Evolutionary conservation across 371 early-diverging fungal genomes (phyloP).

Genomic region (Mucor sp.): DNA sequence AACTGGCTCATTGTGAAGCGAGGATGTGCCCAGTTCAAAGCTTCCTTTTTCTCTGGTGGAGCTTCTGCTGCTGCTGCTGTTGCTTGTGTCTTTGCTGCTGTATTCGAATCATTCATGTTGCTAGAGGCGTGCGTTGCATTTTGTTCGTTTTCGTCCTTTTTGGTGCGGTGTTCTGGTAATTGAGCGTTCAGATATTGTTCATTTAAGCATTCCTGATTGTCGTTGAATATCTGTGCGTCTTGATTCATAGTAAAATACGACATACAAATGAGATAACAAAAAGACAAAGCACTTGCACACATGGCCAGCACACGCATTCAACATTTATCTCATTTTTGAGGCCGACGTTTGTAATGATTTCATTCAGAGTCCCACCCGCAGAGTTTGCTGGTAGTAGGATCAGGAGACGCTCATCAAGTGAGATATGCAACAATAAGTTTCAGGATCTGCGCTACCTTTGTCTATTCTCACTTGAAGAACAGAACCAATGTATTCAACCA

Average conservation of each 20-base stretch:
- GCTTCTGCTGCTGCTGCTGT: not conserved
- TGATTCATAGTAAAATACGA: conserved; percentile 29
- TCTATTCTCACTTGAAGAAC: not conserved
- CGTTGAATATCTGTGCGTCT: conserved; percentile 34
- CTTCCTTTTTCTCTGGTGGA: conserved; percentile 16
- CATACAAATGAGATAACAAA: conserved; percentile 7
- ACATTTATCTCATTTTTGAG: not conserved
- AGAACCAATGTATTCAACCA: not conserved
- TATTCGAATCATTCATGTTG: not conserved
- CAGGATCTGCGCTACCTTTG: not conserved
- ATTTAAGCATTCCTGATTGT: conserved; percentile 21
- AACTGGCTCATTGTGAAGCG: conserved; percentile 62
- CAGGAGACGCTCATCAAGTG: not conserved
- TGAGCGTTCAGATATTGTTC: conserved; percentile 14
- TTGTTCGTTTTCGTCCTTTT: conserved; percentile 1
- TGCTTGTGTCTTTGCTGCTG: not conserved
- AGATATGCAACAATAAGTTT: not conserved
- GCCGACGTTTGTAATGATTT: not conserved
- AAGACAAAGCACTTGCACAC: not conserved
- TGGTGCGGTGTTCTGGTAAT: conserved; percentile 7
- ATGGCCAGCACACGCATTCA: not conserved
- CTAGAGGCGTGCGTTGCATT: not conserved
- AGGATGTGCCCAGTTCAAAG: conserved; percentile 27
- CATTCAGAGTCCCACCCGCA: not conserved
- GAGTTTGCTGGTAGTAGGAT: not conserved